These are phyloP conservation scores for Citrullus amarus DNA, from an alignment of 306 rosid genomes.

Conservation along the genomic window DNA sequence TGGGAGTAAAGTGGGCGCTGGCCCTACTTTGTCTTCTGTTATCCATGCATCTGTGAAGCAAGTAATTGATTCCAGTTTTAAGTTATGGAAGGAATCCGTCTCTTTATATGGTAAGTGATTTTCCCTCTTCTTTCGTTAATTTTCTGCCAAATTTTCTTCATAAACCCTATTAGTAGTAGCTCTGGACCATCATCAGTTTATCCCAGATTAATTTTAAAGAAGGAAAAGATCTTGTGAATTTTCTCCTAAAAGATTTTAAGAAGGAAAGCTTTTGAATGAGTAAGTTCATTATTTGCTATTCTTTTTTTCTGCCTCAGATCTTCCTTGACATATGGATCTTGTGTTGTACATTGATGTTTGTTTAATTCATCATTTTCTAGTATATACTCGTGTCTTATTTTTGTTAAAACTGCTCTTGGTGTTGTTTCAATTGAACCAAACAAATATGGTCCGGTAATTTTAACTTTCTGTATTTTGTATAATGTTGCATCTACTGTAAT, in stretches of 20 bases:
- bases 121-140: neutral
- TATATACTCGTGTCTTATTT: neutral
- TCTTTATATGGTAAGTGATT: conserved; percentile 46
- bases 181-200: neutral
- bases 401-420: neutral
- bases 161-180: neutral
- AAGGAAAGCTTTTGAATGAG: neutral
- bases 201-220: neutral
- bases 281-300: neutral
- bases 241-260: neutral
- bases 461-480: neutral
- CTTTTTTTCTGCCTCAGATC: neutral
- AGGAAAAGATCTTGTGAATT: neutral
- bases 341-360: neutral
- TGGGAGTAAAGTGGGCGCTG: conserved; percentile 63
- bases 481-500: neutral
- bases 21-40: conserved; percentile 56
- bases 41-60: conserved; percentile 53
- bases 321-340: neutral
- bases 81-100: conserved; percentile 54
- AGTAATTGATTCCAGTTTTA: conserved; percentile 68
- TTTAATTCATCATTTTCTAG: neutral
- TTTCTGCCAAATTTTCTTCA: neutral
- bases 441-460: neutral
- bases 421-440: neutral